These are phyloP conservation scores for Crithidia bombi DNA, from an alignment of 208 protist species.

Conservation along the genomic window DNA sequence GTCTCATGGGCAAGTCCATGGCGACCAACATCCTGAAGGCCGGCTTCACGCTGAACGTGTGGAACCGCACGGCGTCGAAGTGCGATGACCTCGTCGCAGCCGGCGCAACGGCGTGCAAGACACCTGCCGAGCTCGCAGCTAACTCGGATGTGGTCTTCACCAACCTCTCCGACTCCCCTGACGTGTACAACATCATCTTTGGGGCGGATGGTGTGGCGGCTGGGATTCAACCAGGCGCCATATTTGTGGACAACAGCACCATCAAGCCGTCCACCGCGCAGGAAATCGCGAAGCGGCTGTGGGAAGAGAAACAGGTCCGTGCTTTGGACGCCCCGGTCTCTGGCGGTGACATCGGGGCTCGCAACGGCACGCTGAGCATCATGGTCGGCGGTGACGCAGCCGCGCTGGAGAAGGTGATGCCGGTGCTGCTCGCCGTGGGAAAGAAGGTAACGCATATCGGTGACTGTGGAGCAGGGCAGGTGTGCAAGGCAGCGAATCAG, in stretches of 20 bases:
- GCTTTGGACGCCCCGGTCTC: conserved; percentile 95
- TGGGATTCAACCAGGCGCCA: conserved; percentile 67
- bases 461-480: conserved; percentile 90
- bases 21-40: conserved; percentile 88
- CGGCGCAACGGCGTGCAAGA: conserved; percentile 68
- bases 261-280: conserved; percentile 92
- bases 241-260: conserved; percentile 96
- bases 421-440: conserved; percentile 83
- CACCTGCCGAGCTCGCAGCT: conserved; percentile 83
- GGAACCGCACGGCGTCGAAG: conserved; percentile 87
- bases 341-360: conserved; percentile 94
- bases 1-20: conserved; percentile 95
- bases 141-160: conserved; percentile 91
- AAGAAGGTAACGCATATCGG: conserved; percentile 91
- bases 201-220: conserved; percentile 75
- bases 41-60: conserved; percentile 87
- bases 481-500: conserved; percentile 97
- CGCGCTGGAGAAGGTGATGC: conserved; percentile 68
- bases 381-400: conserved; percentile 94
- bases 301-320: conserved; percentile 71
- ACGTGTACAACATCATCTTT: conserved; percentile 91
- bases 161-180: conserved; percentile 92
- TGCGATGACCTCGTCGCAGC: conserved; percentile 73
- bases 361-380: conserved; percentile 93
- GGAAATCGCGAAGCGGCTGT: conserved; percentile 83